Evolutionary conservation across 305 asterid species (phyloP).

Genomic region (Euphrasia arctica): DNA sequence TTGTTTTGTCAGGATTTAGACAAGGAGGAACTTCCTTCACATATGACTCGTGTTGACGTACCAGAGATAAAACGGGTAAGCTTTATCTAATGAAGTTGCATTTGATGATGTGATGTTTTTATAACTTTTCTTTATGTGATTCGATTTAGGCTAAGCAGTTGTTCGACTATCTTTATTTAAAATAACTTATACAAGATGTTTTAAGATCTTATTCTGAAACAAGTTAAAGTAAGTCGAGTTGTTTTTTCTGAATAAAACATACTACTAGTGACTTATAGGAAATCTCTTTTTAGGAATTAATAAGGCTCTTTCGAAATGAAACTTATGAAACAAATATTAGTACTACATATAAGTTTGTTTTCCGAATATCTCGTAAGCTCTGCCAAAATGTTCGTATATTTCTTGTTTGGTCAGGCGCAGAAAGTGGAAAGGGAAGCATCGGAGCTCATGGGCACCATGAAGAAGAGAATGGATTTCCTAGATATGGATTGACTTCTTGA

Average conservation of each 20-base stretch:
- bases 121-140: neutral
- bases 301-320: neutral
- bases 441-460: slow-evolving; percentile 93
- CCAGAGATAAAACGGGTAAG: slow-evolving; percentile 81
- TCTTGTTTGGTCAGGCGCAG: slow-evolving; percentile 57
- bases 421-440: slow-evolving; percentile 84
- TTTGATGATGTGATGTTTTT: neutral
- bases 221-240: no score
- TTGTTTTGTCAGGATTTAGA: slow-evolving; percentile 53
- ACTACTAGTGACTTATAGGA: no score
- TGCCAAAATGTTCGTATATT: neutral
- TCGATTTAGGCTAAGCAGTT: neutral
- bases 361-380: neutral
- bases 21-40: slow-evolving; percentile 86
- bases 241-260: no score
- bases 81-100: slow-evolving; percentile 18
- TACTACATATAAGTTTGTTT: neutral
- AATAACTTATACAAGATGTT: neutral
- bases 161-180: neutral
- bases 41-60: slow-evolving; percentile 73
- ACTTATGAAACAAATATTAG: neutral
- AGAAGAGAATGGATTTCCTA: slow-evolving; percentile 93
- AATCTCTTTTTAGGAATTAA: no score
- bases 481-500: slow-evolving; percentile 66
- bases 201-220: neutral